Evolutionary conservation across 2,329 filamentous ascomycete genomes (phyloP), one percentile per base, ranked within the genome.

Genomic region (Phoma sp.): DNA sequence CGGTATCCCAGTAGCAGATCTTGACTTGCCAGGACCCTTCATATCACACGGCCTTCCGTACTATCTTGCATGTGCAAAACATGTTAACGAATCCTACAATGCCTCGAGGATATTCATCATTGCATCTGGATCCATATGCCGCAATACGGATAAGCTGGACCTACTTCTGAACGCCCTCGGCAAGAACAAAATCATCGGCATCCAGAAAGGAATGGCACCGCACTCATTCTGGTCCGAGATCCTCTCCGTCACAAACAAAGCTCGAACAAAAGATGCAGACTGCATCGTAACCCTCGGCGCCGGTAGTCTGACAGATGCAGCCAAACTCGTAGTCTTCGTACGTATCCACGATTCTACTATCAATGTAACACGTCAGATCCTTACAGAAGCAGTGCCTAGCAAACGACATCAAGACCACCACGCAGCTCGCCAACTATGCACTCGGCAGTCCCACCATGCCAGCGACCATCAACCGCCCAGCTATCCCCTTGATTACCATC

Each of bases 221-320:
- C 83, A 86, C 62, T 84, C 82, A 2, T 75, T 80, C 4, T 84
- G 81, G 76, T 77, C 77, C 1, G 80, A 85, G 53, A 77, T 84
- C 6, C 60, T 85, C 0, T 75, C 81, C 36, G 75, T 83, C 21
- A 73, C 77, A 1, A 61, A 71, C 0, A 79, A 83, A 18, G 75
- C 76, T 1, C 64, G 71, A 5, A 56, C 61, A 0, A 62, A 61
- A 7, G 48, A 76, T 4, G 76, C 76, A 0, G 83, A 86, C 69
- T 75, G 81, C 33, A 64, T 86, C 5, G 66, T 86, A 10, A 85
- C 83, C 0, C 65, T 86, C 2, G 83, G 84, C 3, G 83, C 77
- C 1, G 83, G 84, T 0, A 83, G 79, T 39, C 64, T 85, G n/a
- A 84, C 81, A 0, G 83, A 86, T 62, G 82, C 74, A 0, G 82